Percentiles rank a stretch among this genome's conserved stretches.
Conservation (phyloP, 148 eudicot genomes). For the Rhododendron simsii region DNA sequence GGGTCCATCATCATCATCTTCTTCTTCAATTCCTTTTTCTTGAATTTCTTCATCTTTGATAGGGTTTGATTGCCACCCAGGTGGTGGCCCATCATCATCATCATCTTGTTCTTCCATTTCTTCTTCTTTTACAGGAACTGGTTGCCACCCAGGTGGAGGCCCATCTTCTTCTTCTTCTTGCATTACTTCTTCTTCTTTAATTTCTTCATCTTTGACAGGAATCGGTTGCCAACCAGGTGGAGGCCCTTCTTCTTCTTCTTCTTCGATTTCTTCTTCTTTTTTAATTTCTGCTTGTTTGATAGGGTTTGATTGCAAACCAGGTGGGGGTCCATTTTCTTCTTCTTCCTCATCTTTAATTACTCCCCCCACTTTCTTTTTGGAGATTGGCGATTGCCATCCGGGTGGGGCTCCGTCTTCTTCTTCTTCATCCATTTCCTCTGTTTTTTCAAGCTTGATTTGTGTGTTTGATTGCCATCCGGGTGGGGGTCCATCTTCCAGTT, state of each 20-base stretch:
- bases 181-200: slow-evolving; percentile 23
- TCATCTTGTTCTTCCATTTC: slow-evolving; percentile 26
- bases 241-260: slow-evolving; percentile 37
- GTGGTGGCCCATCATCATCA: slow-evolving; percentile 32
- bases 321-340: slow-evolving; percentile 21
- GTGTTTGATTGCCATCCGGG: slow-evolving; percentile 16
- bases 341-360: neutral
- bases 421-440: slow-evolving; percentile 1
- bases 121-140: slow-evolving; percentile 8
- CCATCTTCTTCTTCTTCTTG: slow-evolving; percentile 26
- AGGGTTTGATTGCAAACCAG: slow-evolving; percentile 13
- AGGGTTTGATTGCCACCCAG: slow-evolving; percentile 32
- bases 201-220: slow-evolving; percentile 8
- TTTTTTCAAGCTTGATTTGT: neutral
- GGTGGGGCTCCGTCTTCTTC: slow-evolving; percentile 21
- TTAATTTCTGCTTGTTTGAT: slow-evolving; percentile 2
- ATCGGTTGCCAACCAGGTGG: slow-evolving; percentile 39
- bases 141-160: slow-evolving; percentile 43
- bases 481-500: slow-evolving; percentile 10
- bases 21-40: neutral
- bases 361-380: neutral
- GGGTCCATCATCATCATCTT: slow-evolving; percentile 19
- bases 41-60: neutral
- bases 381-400: slow-evolving; percentile 10
- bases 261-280: slow-evolving; percentile 6